Conservation (phyloP, 179 eudicot genomes). For the Spergularia azorica region DNA sequence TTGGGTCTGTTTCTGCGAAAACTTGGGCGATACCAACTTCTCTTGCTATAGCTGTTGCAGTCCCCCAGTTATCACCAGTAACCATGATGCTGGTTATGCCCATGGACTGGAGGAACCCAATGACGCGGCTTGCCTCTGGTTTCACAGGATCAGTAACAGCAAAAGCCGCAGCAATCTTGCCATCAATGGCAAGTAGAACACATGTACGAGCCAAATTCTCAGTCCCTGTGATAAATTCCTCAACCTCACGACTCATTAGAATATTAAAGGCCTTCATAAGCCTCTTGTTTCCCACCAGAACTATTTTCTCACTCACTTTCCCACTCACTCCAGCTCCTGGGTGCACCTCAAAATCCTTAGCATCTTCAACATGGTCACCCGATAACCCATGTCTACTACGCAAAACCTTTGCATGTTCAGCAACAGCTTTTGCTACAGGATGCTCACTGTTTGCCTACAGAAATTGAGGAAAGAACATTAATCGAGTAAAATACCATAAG, state of each 20-base stretch:
- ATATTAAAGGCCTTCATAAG: slow-evolving; percentile 60
- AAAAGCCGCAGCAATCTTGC: slow-evolving; percentile 78
- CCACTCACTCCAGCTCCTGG: slow-evolving; percentile 92
- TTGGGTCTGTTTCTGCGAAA: slow-evolving; percentile 89
- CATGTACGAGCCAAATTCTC: slow-evolving; percentile 85
- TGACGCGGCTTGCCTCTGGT: slow-evolving; percentile 80
- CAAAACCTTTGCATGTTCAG: slow-evolving; percentile 73
- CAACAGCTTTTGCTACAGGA: slow-evolving; percentile 86
- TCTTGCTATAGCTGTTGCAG: slow-evolving; percentile 77
- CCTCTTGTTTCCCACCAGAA: slow-evolving; percentile 87
- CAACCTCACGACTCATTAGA: slow-evolving; percentile 57
- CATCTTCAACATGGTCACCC: slow-evolving; percentile 54
- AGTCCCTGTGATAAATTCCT: slow-evolving; percentile 53
- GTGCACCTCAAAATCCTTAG: slow-evolving; percentile 84
- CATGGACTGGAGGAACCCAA: slow-evolving; percentile 73
- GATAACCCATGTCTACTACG: slow-evolving; percentile 41
- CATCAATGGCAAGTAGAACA: slow-evolving; percentile 79
- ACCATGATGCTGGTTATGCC: slow-evolving; percentile 83
- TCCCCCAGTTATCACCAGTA: slow-evolving; percentile 97
- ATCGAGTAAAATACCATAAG: not conserved
- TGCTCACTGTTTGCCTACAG: slow-evolving; percentile 90
- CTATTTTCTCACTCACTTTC: slow-evolving; percentile 62
- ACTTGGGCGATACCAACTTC: slow-evolving; percentile 79
- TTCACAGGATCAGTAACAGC: slow-evolving; percentile 96
- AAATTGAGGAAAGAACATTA: not conserved